Base-by-base conservation (phyloP, 371 early-diverging fungal species). In the Sporodiniella umbellata region DNA sequence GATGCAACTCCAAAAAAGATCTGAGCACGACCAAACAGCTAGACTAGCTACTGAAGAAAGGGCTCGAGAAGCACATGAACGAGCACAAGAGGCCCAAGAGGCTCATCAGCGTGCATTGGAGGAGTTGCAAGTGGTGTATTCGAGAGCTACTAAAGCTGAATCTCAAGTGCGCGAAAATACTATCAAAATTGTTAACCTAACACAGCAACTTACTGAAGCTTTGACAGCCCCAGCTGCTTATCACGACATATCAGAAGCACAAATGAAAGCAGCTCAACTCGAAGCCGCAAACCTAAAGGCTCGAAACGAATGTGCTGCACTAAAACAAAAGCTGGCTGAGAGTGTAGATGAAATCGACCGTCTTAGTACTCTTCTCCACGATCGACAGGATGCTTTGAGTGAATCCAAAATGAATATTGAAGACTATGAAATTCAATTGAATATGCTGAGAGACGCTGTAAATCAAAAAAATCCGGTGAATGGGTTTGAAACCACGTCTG, bases 371-470 rank as follows among this genome's bases (percentile, higher is more conserved):
- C 28, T 62, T 2, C 39, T 83, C 25, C 58, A 56, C 38, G 77
- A 79, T 48, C 68, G 76, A 5, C 81, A 85, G 60, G 66, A 68
- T 35, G 49, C 73, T 5, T 43, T 85, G 4, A 59, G 62, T 25
- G 71, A 70, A 42, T 75, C 74, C 26, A 59, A 67, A 17, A 65
- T 75, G 30, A 70, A 71, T 25, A 53, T 81, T 3, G 85, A 85
- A 54, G 80, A 83, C 35, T 60, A 72, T 24, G 81, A 85, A 52
- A 79, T 85, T 8, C 80, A 81, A 48, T 44, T 85, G 26, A 75
- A 75, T 10, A 75, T 85, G 72, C 62, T 85, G 68, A 72, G 74
- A 56, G 80, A 82, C 42, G 81, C 82, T 2, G 74, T 84, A 72
- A 68, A 68, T 23, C 77, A 81, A 48, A 45, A 62, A 24, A 42